Conservation (phyloP, 106 monocot species). For the Acorus calamus region DNA sequence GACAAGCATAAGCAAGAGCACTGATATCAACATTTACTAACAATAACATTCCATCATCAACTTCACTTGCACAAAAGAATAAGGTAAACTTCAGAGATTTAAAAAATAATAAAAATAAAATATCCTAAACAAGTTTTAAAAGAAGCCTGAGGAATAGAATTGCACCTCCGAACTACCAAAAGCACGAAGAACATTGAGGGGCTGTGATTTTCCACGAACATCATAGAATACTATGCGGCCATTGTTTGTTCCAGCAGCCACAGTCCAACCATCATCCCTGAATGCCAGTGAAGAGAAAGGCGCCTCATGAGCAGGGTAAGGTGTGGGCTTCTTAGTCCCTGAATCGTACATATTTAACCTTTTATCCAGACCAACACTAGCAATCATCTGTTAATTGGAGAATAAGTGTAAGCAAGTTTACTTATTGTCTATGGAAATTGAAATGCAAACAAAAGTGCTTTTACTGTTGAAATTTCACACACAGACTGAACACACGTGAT, state of each 20-base stretch:
- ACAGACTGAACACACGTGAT: too few species aligned
- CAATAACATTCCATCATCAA: too few species aligned
- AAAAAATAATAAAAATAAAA: neutral
- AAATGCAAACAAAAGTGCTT: too few species aligned
- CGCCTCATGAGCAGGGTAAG: slow-evolving; percentile 58
- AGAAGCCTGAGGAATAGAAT: neutral
- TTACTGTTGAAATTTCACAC: too few species aligned
- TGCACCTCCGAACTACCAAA: slow-evolving; percentile 80
- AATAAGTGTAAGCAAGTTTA: too few species aligned
- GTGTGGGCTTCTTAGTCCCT: slow-evolving; percentile 37
- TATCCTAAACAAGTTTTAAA: neutral
- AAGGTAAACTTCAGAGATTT: neutral
- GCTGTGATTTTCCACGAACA: slow-evolving; percentile 82
- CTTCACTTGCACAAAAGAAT: too few species aligned
- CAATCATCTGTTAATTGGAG: slow-evolving; percentile 49
- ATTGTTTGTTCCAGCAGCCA: slow-evolving; percentile 86
- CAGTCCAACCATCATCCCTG: slow-evolving; percentile 74
- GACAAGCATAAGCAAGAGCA: too few species aligned
- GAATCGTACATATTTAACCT: slow-evolving; percentile 77
- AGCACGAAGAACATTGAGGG: slow-evolving; percentile 75
- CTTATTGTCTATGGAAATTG: too few species aligned
- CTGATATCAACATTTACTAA: too few species aligned
- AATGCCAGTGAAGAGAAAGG: slow-evolving; percentile 81
- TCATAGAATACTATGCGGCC: slow-evolving; percentile 88
- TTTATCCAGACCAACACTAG: slow-evolving; percentile 91